These are phyloP conservation scores for Miamiensis avidus DNA, from an alignment of 169 alveolate species.

Conservation along the genomic window DNA sequence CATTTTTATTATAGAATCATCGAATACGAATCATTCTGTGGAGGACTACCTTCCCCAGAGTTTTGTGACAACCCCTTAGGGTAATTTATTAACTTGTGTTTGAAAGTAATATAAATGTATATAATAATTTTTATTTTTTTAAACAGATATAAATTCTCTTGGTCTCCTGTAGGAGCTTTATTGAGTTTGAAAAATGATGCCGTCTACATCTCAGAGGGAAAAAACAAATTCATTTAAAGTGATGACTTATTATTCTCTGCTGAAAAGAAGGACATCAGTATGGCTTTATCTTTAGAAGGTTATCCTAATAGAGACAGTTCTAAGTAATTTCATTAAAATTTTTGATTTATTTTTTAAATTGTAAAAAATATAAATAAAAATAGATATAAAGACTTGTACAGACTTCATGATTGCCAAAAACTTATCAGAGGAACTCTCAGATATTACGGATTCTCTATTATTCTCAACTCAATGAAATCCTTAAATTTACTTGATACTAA, in stretches of 20 bases:
- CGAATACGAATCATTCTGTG: conserved; percentile 76
- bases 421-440: conserved; percentile 73
- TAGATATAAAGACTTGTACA: conserved; percentile 53
- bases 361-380: not conserved
- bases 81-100: not conserved
- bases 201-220: conserved; percentile 3
- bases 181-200: conserved; percentile 64
- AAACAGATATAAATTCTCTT: conserved; percentile 58
- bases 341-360: not conserved
- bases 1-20: conserved; percentile 33
- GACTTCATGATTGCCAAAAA: conserved; percentile 55
- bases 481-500: not conserved
- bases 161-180: conserved; percentile 77
- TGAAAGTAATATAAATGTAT: not conserved
- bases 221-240: conserved; percentile 29
- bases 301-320: conserved; percentile 74
- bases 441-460: conserved; percentile 53
- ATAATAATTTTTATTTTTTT: not conserved
- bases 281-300: conserved; percentile 67
- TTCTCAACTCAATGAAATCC: conserved; percentile 9
- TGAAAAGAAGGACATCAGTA: conserved; percentile 49
- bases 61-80: conserved; percentile 70
- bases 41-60: conserved; percentile 78
- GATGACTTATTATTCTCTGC: conserved; percentile 42
- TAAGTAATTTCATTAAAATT: not conserved